phyloP scores from a whole-genome alignment of 768 basidiomycete species.

The Asterophora lycoperdoides region DNA sequence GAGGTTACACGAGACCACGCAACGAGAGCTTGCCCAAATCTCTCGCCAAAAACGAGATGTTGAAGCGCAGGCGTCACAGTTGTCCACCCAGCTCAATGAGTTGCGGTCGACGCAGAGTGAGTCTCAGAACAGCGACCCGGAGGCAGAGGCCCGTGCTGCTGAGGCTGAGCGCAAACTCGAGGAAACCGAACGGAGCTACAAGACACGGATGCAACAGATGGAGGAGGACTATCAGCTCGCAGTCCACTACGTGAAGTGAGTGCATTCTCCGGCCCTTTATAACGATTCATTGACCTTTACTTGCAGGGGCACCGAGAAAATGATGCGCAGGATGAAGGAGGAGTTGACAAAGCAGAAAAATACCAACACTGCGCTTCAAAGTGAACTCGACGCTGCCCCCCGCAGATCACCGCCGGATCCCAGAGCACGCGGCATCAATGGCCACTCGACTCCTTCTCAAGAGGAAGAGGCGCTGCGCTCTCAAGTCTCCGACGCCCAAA shows the following conservation, averaged over 20 bases:
- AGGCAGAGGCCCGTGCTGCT: constrained; percentile 37
- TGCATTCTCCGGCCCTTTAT: constrained; percentile 17
- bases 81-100: constrained; percentile 66
- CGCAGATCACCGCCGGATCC: constrained; percentile 48
- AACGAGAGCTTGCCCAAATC: constrained; percentile 68
- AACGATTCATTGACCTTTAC: constrained; percentile 9
- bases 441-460: constrained; percentile 71
- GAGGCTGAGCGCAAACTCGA: constrained; percentile 77
- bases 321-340: constrained; percentile 95
- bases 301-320: constrained; percentile 89
- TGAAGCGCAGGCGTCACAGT: constrained; percentile 61
- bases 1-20: constrained; percentile 66
- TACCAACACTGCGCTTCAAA: constrained; percentile 72
- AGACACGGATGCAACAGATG: constrained; percentile 78
- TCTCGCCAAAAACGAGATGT: constrained; percentile 67
- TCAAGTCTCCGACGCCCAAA: constrained; percentile 75
- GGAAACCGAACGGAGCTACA: constrained; percentile 75
- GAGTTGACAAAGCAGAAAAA: constrained; percentile 90
- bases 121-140: constrained; percentile 24
- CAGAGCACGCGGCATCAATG: constrained; percentile 47
- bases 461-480: constrained; percentile 72
- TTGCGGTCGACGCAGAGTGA: constrained; percentile 59
- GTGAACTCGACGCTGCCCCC: constrained; percentile 75
- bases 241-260: constrained; percentile 95
- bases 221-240: constrained; percentile 96